Conservation (phyloP, 2,329 filamentous ascomycete species). For the Fusarium sambucinum region DNA sequence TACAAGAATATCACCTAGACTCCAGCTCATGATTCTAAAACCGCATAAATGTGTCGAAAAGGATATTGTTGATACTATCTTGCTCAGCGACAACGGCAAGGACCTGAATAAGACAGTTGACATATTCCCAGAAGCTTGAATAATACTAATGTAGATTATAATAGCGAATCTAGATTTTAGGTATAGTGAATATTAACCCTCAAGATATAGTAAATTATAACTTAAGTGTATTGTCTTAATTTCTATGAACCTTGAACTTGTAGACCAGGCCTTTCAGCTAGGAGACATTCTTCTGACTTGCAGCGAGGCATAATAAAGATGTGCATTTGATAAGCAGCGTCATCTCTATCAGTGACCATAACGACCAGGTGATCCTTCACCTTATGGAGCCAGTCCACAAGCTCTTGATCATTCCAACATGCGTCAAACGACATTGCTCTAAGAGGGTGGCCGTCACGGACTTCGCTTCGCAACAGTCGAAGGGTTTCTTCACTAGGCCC, state of each 20-base stretch:
- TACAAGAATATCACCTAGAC: too few relatives aligned
- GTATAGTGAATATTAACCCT: too few relatives aligned
- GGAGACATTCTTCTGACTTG: background rate
- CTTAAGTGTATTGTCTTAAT: background rate
- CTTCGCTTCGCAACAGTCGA: background rate
- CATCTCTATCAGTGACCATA: background rate
- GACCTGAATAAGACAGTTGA: too few relatives aligned
- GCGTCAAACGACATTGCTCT: background rate
- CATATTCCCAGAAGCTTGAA: too few relatives aligned
- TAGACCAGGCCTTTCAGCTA: background rate
- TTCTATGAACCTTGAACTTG: background rate
- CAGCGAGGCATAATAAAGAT: background rate
- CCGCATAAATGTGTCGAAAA: too few relatives aligned
- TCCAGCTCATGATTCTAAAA: too few relatives aligned
- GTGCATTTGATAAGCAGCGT: background rate
- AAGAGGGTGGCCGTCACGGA: accelerated
- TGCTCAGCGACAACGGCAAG: too few relatives aligned
- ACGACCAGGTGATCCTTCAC: background rate
- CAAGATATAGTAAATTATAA: too few relatives aligned
- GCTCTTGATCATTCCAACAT: background rate
- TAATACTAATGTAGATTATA: too few relatives aligned
- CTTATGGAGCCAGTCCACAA: background rate
- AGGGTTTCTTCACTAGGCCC: background rate
- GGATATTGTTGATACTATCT: too few relatives aligned
- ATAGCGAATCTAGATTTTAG: too few relatives aligned